Evolutionary conservation across 2,329 filamentous ascomycete species (phyloP).

Genomic region (Clarireedia hainanense): DNA sequence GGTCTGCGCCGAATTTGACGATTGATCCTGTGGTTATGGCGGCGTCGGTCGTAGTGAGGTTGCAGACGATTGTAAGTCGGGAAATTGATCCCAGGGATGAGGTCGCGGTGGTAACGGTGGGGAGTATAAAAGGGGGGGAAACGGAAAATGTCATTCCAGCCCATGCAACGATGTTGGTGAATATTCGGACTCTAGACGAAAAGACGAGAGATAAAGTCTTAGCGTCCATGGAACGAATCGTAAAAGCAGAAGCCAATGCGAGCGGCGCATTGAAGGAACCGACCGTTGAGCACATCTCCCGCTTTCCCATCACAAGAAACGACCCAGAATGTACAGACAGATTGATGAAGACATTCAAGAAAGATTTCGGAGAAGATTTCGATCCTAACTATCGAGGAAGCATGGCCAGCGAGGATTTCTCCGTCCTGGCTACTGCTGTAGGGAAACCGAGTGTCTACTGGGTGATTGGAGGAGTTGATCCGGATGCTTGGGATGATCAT

Average conservation of each 20-base stretch:
- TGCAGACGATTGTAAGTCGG: slow-evolving; percentile 34
- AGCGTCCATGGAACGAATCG: slow-evolving; percentile 34
- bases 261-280: slow-evolving; percentile 35
- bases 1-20: slow-evolving; percentile 32
- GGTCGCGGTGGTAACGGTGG: slow-evolving; percentile 37
- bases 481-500: neutral
- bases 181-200: slow-evolving; percentile 32
- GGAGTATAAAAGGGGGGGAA: slow-evolving; percentile 35
- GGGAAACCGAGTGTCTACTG: slow-evolving; percentile 29
- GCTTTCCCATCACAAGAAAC: slow-evolving; percentile 22
- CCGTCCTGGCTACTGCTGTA: slow-evolving; percentile 40
- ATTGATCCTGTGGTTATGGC: slow-evolving; percentile 42
- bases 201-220: slow-evolving; percentile 31
- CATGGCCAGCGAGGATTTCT: slow-evolving; percentile 27
- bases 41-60: slow-evolving; percentile 32
- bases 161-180: slow-evolving; percentile 34
- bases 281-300: slow-evolving; percentile 12
- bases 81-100: slow-evolving; percentile 33
- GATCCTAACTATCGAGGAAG: slow-evolving; percentile 11
- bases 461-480: slow-evolving; percentile 37
- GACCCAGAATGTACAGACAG: slow-evolving; percentile 12
- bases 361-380: slow-evolving; percentile 19
- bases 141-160: slow-evolving; percentile 40
- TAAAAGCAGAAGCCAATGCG: slow-evolving; percentile 41
- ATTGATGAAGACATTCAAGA: slow-evolving; percentile 11